These are phyloP conservation scores for Paecilomyces sp. DNA, from an alignment of 2,329 filamentous ascomycete genomes.

Conservation along the genomic window DNA sequence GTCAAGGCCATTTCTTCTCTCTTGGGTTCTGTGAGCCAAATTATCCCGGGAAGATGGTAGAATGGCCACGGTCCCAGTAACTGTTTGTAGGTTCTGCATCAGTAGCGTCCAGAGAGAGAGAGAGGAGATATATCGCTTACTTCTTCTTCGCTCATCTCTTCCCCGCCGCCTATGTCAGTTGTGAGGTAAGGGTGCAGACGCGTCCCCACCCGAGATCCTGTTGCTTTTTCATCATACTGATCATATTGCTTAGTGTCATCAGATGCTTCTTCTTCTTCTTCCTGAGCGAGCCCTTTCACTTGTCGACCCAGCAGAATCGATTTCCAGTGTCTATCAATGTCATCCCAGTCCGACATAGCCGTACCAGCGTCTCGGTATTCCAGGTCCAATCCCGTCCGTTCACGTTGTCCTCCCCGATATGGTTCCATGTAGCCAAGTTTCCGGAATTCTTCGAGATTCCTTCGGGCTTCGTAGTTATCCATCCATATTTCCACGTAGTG, in stretches of 20 bases:
- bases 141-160: not conserved
- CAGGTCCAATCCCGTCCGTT: not conserved
- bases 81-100: constrained; percentile 2
- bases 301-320: constrained; percentile 1
- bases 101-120: not conserved
- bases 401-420: not conserved
- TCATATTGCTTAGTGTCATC: not conserved
- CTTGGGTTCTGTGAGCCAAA: constrained; percentile 14
- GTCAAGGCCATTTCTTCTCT: constrained; percentile 13
- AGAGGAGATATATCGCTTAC: not conserved
- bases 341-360: not conserved
- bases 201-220: not conserved
- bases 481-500: not conserved
- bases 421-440: not conserved
- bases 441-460: not conserved
- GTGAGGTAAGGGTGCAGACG: not conserved
- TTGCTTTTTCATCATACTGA: not conserved
- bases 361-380: not conserved
- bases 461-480: not conserved
- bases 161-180: not conserved
- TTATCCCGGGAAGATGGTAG: constrained; percentile 8
- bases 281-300: not conserved
- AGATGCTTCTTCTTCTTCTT: not conserved
- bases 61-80: constrained; percentile 6
- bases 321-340: constrained; percentile 6